Conservation (phyloP, 139 green algal genomes). For the Astrephomene gubernaculifera region DNA sequence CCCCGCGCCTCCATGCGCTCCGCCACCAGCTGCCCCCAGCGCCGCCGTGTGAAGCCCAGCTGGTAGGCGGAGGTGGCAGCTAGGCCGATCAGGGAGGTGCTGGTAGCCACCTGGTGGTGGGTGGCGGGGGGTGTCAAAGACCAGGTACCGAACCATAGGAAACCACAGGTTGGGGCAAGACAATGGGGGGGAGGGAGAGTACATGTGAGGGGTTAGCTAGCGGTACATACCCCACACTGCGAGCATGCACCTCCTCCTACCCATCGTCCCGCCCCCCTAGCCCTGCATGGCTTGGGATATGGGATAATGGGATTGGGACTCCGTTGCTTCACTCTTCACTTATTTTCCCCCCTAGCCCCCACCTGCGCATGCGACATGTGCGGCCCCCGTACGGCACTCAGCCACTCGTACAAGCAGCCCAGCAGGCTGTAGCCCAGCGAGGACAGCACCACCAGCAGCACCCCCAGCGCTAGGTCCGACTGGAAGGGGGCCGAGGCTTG, state of each 20-base stretch:
- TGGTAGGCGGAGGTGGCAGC: conserved; percentile 16
- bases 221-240: too few species aligned
- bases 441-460: conserved; percentile 2
- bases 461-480: not conserved
- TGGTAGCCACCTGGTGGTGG: conserved; percentile 22
- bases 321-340: too few species aligned
- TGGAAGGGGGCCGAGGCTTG: not conserved
- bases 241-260: too few species aligned
- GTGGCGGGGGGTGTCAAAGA: not conserved
- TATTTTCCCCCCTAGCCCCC: too few species aligned
- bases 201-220: too few species aligned
- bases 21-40: conserved; percentile 20
- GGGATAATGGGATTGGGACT: too few species aligned
- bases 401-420: conserved; percentile 49
- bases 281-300: too few species aligned
- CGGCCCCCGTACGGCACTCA: conserved; percentile 18
- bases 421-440: conserved; percentile 47
- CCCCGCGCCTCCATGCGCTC: conserved; percentile 6
- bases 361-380: conserved; percentile 33
- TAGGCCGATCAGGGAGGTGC: conserved; percentile 29
- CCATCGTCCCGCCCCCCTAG: too few species aligned
- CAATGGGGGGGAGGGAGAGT: too few species aligned
- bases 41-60: conserved; percentile 25
- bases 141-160: too few species aligned
- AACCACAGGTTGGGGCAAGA: too few species aligned